Evolutionary conservation across 2,329 filamentous ascomycete species (phyloP), one percentile per base, ranked within the genome.

Genomic region (Microdochium nivale): DNA sequence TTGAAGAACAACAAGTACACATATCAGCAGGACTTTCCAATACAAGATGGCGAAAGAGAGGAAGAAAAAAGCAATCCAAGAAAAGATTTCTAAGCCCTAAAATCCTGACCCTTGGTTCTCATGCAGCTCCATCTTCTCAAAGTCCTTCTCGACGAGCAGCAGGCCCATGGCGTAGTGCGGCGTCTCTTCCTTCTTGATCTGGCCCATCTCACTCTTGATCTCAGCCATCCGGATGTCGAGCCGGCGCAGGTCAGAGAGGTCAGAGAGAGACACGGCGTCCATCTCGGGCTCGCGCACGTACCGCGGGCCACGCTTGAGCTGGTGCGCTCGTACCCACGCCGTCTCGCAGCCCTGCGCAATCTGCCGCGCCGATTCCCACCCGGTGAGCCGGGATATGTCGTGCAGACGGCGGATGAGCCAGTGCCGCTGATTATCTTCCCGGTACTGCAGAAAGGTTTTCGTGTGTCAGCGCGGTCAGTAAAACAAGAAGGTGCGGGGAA

Each of bases 281-380:
- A 71, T 58, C 56, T 71, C 70, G 51, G 62, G 63, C 9, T 69
- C 74, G 25, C 79, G 73, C 49, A 71, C 67, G 64, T 95, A 96
- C 1, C 83, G 83, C 3, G 90, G 90, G 0, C 90, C 92, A 47
- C 82, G 78, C 0, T 88, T 88, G 59, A 87, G 74, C 55, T 84
- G 79, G 3, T 81, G 86, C 1, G 87, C 84, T 62, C 85, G 88
- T 53, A 80, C 77, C 94, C 94, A 99, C 0, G 83, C 79, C 2
- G 83, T 85, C 67, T 97, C 91, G 65, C 90, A 95, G 1, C 90
- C 90, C 48, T 81, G 77, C 0, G 89, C 89, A 56, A 96, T 92
- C 40, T 90, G 82, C 32, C 82, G 79, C 1, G 90, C 87, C 1
- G 87, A 90, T 60, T 90, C 86, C 87, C 90, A 96, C 0, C 94